Percentiles rank a stretch among this genome's conserved stretches.
phyloP scores from a whole-genome alignment of 2,329 filamentous ascomycete genomes.

The Trichophyton schoenleinii region DNA sequence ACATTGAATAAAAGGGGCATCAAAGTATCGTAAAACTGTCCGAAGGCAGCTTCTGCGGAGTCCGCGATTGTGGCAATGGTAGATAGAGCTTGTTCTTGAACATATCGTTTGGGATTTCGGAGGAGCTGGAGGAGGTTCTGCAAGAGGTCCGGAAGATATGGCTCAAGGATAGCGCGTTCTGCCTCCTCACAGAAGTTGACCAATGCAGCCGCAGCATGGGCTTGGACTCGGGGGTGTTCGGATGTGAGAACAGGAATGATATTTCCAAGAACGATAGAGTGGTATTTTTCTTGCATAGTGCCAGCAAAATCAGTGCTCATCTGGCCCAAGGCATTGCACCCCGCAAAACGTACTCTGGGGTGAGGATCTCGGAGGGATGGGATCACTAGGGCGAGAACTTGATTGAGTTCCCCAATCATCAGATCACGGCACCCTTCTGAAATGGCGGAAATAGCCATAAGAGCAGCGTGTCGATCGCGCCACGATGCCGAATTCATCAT shows the following conservation, averaged over 20 bases:
- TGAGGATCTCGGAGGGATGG: slow-evolving; percentile 82
- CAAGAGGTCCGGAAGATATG: slow-evolving; percentile 80
- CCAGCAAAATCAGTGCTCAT: slow-evolving; percentile 99
- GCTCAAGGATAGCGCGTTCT: slow-evolving; percentile 80
- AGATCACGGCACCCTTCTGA: slow-evolving; percentile 92
- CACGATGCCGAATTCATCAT: slow-evolving; percentile 96
- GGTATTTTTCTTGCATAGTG: slow-evolving; percentile 94
- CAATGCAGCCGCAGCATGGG: slow-evolving; percentile 89
- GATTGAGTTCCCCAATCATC: slow-evolving; percentile 88
- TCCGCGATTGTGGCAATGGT: slow-evolving; percentile 99
- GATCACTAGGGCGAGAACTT: slow-evolving; percentile 88
- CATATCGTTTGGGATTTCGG: slow-evolving; percentile 84
- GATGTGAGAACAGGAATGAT: slow-evolving; percentile 89
- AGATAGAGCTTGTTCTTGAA: slow-evolving; percentile 93
- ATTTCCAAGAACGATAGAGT: slow-evolving; percentile 71
- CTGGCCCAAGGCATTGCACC: slow-evolving; percentile 95
- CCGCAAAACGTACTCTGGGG: slow-evolving; percentile 89
- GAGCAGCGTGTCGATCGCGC: slow-evolving; percentile 87
- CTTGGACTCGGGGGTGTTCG: slow-evolving; percentile 84
- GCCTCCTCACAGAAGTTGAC: slow-evolving; percentile 99
- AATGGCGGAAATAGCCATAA: slow-evolving; percentile 98
- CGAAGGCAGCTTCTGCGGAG: slow-evolving; percentile 87
- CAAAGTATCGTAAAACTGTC: slow-evolving; percentile 86
- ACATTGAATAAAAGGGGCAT: slow-evolving; percentile 94
- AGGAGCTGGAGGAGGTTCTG: slow-evolving; percentile 76